Evolutionary conservation across 805 yeast genomes (phyloP).

Genomic region (Hanseniaspora jakobsenii): DNA sequence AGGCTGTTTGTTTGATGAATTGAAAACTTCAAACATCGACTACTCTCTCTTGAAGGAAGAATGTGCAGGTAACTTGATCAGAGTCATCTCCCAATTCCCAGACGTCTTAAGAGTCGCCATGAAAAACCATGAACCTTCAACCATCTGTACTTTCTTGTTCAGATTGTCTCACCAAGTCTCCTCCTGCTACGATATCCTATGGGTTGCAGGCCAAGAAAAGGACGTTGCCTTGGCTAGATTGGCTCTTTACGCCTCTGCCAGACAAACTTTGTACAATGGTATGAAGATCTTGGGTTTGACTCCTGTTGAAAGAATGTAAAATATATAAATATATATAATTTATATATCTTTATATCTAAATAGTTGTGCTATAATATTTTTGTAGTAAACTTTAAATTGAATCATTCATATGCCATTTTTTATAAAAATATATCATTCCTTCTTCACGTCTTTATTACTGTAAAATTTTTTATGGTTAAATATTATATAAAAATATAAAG

Average conservation of each 20-base stretch:
- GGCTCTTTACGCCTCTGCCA: constrained; percentile 80
- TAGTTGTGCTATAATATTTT: neutral
- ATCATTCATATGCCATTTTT: too few species aligned
- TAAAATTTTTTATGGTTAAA: neutral
- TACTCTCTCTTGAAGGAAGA: constrained; percentile 52
- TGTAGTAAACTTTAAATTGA: neutral
- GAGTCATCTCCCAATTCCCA: constrained; percentile 65
- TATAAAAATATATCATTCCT: too few species aligned
- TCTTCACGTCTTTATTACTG: too few species aligned
- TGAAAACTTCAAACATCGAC: constrained; percentile 40
- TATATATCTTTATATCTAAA: neutral
- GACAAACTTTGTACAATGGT: constrained; percentile 82
- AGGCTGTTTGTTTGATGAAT: constrained; percentile 32
- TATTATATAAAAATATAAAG: too few species aligned
- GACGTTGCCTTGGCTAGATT: constrained; percentile 81
- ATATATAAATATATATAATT: neutral
- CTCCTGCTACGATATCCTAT: constrained; percentile 85
- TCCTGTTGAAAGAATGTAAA: constrained; percentile 96
- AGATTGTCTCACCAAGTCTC: constrained; percentile 86
- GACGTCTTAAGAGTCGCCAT: constrained; percentile 74
- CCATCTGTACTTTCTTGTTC: constrained; percentile 87
- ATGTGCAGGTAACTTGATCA: constrained; percentile 55
- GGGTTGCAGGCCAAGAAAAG: constrained; percentile 93
- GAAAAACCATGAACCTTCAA: constrained; percentile 82
- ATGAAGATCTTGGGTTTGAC: constrained; percentile 81